Conservation (phyloP, 2,329 filamentous ascomycete species). For the Hirsutella thompsonii region DNA sequence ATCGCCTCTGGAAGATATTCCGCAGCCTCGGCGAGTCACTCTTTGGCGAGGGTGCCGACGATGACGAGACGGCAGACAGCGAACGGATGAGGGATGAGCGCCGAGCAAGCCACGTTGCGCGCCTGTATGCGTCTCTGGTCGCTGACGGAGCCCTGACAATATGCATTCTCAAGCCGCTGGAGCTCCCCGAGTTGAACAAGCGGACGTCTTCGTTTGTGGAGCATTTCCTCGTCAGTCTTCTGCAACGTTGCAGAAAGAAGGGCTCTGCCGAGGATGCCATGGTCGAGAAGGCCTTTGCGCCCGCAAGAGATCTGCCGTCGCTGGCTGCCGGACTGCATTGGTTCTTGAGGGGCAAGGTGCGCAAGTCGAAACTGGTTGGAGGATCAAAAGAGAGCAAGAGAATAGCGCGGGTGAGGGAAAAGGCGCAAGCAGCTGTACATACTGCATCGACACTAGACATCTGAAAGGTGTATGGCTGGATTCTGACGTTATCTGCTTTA, state of each 20-base stretch:
- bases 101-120: constrained; percentile 38
- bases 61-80: constrained; percentile 37
- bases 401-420: constrained; percentile 23
- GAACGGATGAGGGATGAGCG: constrained; percentile 33
- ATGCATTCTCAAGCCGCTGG: constrained; percentile 52
- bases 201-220: constrained; percentile 73
- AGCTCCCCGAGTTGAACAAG: constrained; percentile 63
- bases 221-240: constrained; percentile 61
- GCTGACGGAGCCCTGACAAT: constrained; percentile 31
- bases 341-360: constrained; percentile 65
- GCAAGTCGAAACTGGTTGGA: constrained; percentile 44
- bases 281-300: constrained; percentile 54
- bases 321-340: constrained; percentile 65
- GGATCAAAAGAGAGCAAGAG: constrained; percentile 34
- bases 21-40: constrained; percentile 71
- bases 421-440: constrained; percentile 17
- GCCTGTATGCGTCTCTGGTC: constrained; percentile 39
- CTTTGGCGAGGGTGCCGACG: constrained; percentile 50
- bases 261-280: constrained; percentile 37
- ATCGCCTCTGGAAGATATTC: constrained; percentile 77
- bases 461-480: no score
- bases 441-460: no score
- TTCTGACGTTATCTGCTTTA: no score
- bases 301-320: constrained; percentile 48
- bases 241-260: constrained; percentile 47